Conservation (phyloP, 163 green algal species). For the Smithsoniella earleae region DNA sequence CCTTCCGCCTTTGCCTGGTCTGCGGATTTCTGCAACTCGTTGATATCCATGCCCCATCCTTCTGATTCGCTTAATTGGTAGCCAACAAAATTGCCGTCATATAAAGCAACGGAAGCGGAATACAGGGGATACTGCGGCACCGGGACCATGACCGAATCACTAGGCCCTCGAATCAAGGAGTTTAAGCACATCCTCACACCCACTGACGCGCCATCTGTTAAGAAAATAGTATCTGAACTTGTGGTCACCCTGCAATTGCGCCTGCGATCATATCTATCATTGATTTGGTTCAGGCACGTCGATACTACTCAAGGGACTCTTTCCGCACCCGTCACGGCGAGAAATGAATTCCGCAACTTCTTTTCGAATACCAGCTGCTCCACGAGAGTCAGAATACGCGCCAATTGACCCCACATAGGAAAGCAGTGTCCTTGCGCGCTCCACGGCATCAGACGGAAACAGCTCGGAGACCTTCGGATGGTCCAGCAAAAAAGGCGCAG, state of each 20-base stretch:
- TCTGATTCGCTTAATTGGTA: conserved; percentile 75
- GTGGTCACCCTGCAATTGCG: not conserved
- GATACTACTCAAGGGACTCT: not conserved
- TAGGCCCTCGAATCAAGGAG: conserved; percentile 59
- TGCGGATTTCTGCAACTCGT: conserved; percentile 42
- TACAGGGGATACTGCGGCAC: conserved; percentile 86
- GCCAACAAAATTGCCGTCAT: conserved; percentile 58
- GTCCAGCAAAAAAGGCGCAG: conserved; percentile 58
- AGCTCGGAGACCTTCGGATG: conserved; percentile 46
- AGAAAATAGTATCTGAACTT: conserved; percentile 62
- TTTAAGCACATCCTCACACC: conserved; percentile 65
- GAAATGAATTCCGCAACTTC: conserved; percentile 80
- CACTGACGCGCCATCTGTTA: conserved; percentile 75
- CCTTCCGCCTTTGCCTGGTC: conserved; percentile 38
- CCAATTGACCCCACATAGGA: conserved; percentile 51
- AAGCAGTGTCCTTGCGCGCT: conserved; percentile 42
- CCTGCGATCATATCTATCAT: not conserved
- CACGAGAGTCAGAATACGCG: conserved; percentile 76
- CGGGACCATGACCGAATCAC: conserved; percentile 73
- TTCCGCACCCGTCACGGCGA: conserved; percentile 46
- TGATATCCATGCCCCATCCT: conserved; percentile 63
- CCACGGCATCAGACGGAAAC: conserved; percentile 57
- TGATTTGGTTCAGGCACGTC: not conserved
- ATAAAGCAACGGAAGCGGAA: conserved; percentile 57
- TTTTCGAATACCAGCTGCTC: conserved; percentile 56